Percentiles rank a stretch among this genome's conserved stretches.
phyloP scores from a whole-genome alignment of 495 filamentous ascomycete species.

The Geopyxis carbonaria region DNA sequence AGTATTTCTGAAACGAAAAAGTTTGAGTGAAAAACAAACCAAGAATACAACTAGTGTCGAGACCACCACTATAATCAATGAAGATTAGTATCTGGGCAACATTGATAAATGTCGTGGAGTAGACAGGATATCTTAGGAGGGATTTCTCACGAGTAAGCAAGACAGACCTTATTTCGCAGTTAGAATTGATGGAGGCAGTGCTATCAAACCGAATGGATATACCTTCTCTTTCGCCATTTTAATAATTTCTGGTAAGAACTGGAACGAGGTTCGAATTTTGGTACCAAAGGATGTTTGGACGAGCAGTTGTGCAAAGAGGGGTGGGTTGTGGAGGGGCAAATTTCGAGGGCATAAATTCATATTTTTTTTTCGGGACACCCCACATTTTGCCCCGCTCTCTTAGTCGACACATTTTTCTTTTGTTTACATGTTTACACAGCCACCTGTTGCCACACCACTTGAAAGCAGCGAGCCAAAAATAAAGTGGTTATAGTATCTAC shows the following conservation, averaged over 20 bases:
- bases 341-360: no score
- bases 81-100: neutral
- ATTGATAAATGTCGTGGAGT: neutral
- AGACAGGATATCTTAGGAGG: neutral
- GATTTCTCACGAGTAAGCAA: slow-evolving; percentile 32
- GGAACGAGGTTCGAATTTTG: neutral
- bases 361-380: no score
- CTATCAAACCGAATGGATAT: slow-evolving; percentile 5
- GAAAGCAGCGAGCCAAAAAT: no score
- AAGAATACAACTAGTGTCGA: slow-evolving; percentile 51
- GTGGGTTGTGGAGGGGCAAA: no score
- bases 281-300: neutral
- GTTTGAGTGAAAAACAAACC: slow-evolving; percentile 14
- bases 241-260: slow-evolving; percentile 3
- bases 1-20: neutral
- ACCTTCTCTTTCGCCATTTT: slow-evolving; percentile 30
- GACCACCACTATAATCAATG: slow-evolving; percentile 31
- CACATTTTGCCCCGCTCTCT: no score
- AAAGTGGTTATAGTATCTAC: no score
- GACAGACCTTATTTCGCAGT: no score
- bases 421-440: no score
- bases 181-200: slow-evolving; percentile 4
- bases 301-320: no score
- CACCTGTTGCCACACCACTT: no score
- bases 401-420: no score